phyloP scores from a whole-genome alignment of 2,329 filamentous ascomycete genomes.

The Fulvia fulva region DNA sequence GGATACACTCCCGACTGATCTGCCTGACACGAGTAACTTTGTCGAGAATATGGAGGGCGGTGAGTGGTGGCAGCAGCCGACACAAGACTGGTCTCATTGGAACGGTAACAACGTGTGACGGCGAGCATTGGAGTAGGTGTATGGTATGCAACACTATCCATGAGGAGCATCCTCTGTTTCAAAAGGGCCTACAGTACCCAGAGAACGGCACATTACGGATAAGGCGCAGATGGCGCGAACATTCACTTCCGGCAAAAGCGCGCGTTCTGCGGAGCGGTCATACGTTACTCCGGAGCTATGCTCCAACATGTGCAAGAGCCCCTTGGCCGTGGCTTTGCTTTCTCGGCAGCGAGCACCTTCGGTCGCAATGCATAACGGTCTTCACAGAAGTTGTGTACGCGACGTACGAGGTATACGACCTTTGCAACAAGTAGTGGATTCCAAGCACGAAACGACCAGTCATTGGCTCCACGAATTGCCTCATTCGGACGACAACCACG shows the following conservation, averaged over 20 bases:
- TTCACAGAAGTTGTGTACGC: not conserved
- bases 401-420: not conserved
- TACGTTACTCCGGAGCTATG: not conserved
- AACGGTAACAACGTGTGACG: not conserved
- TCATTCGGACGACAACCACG: not conserved
- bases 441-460: not conserved
- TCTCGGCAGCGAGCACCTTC: not conserved
- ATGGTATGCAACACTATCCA: too few species aligned
- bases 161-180: too few species aligned
- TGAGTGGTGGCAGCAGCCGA: conserved; percentile 16
- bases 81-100: conserved; percentile 18
- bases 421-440: not conserved
- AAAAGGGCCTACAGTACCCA: too few species aligned
- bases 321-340: not conserved
- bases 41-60: conserved; percentile 7
- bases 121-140: not conserved
- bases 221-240: not conserved
- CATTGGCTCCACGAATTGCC: not conserved
- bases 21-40: conserved; percentile 12
- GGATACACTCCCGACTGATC: conserved; percentile 17
- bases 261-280: not conserved
- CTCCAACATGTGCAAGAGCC: not conserved
- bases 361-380: not conserved
- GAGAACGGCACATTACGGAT: not conserved
- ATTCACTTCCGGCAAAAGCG: not conserved